These are phyloP conservation scores for Dothiorella sarmentorum DNA, from an alignment of 2,329 filamentous ascomycete genomes.

Conservation along the genomic window DNA sequence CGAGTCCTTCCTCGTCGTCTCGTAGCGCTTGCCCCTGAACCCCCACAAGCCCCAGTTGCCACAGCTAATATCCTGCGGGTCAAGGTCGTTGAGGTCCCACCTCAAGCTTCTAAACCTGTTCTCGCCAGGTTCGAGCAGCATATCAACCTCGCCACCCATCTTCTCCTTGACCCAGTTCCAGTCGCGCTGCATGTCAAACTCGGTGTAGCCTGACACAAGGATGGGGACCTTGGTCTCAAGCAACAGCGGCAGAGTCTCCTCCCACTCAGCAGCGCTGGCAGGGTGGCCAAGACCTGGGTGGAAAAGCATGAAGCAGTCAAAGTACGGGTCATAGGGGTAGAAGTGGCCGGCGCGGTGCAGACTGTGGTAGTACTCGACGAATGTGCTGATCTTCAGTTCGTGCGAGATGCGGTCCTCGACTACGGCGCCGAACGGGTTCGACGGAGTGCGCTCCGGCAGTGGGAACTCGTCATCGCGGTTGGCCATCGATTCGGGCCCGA, in stretches of 20 bases:
- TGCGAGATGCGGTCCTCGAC: constrained; percentile 86
- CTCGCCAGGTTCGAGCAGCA: constrained; percentile 87
- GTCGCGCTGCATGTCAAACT: constrained; percentile 90
- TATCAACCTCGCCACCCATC: constrained; percentile 84
- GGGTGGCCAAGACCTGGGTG: constrained; percentile 95
- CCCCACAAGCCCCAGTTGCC: constrained; percentile 98
- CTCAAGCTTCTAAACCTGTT: constrained; percentile 89
- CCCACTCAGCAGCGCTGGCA: constrained; percentile 90
- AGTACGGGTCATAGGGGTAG: constrained; percentile 94
- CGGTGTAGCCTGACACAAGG: constrained; percentile 92
- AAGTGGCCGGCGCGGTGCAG: constrained; percentile 89
- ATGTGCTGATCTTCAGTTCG: constrained; percentile 94
- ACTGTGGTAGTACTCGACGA: constrained; percentile 97
- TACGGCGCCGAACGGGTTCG: constrained; percentile 90
- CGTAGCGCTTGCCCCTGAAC: constrained; percentile 94
- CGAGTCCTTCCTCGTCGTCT: constrained; percentile 56
- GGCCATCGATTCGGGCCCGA: constrained; percentile 92
- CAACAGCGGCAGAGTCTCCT: constrained; percentile 80
- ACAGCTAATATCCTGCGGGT: constrained; percentile 89
- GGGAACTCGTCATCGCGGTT: constrained; percentile 93
- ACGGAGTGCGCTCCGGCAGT: constrained; percentile 75
- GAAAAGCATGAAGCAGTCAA: constrained; percentile 96
- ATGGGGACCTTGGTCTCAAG: constrained; percentile 95
- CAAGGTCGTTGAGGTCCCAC: constrained; percentile 95
- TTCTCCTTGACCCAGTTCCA: constrained; percentile 85